These are phyloP conservation scores for Dalbergia oliveri DNA, from an alignment of 306 rosid genomes.

Conservation along the genomic window DNA sequence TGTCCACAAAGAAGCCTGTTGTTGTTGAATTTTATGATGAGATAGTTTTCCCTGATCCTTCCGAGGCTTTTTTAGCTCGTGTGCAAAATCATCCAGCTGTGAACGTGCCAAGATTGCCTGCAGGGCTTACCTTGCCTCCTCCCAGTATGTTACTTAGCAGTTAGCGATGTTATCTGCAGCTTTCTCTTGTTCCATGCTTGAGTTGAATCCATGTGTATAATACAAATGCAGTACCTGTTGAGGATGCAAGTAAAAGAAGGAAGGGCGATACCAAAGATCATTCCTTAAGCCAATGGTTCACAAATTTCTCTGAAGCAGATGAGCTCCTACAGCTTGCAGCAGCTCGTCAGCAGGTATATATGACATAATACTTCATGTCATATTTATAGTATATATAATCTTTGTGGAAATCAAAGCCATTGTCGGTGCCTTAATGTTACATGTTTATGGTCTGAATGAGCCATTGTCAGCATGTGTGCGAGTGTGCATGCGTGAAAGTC, in stretches of 20 bases:
- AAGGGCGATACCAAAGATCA: slow-evolving; percentile 80
- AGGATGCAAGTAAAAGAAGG: slow-evolving; percentile 71
- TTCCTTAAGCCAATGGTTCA: slow-evolving; percentile 74
- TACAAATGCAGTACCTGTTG: slow-evolving; percentile 64
- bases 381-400: slow-evolving; percentile 30
- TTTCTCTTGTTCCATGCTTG: slow-evolving; percentile 40
- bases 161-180: slow-evolving; percentile 27
- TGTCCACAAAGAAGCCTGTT: slow-evolving; percentile 83
- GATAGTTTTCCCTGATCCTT: slow-evolving; percentile 79
- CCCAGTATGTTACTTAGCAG: slow-evolving; percentile 58
- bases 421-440: slow-evolving; percentile 28
- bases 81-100: slow-evolving; percentile 68
- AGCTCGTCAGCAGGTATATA: slow-evolving; percentile 79
- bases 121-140: slow-evolving; percentile 68
- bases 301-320: slow-evolving; percentile 86
- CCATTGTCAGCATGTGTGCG: slow-evolving; percentile 24
- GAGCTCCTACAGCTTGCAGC: slow-evolving; percentile 85
- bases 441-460: slow-evolving; percentile 35
- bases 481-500: slow-evolving; percentile 7
- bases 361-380: slow-evolving; percentile 25
- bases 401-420: slow-evolving; percentile 33
- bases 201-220: slow-evolving; percentile 28
- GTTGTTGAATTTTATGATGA: slow-evolving; percentile 77
- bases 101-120: slow-evolving; percentile 66
- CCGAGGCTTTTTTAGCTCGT: slow-evolving; percentile 73